Base-by-base conservation (phyloP, 163 green algal species). In the Scenedesmus sp. region DNA sequence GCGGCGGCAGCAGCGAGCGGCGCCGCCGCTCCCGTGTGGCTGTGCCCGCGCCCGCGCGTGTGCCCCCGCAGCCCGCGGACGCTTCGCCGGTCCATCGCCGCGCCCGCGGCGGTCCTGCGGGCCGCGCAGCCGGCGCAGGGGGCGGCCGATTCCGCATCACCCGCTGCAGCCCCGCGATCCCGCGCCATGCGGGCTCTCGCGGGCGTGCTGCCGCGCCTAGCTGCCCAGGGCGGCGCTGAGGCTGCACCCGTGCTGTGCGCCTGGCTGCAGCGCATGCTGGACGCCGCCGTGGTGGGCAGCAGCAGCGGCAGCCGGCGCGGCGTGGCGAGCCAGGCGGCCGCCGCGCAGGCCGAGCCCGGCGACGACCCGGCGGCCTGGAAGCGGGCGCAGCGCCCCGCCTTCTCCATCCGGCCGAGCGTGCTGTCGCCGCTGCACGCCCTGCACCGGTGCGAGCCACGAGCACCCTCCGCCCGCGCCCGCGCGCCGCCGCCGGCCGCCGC, bases 381-480 rank as follows among this genome's bases (percentile, higher is more conserved):
- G 6, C 22, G 17, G 63, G 63, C 56, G 56, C 28, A 48, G 60
- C 7, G 6, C 4, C 18, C 11, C 20, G 20, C 3, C 9, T 80
- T 48, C 45, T 72, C 60, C 4, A n/a, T 80, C 0, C 60, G 72
- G 4, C 72, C 72, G 11, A 72, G 58, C 0, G 72, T 64, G 18
- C 58, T 80, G 31, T 80, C 72, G 29, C 72, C 72, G 7, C 47
- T 80, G 72, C 72, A 80, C 51, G 31, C 60, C 1, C 20, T 70
- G 4, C 70, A 78, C 44, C 60, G 57, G 57, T 70, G 3, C 42
- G n/a, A 5, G n/a, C 53, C n/a, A 26, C 18, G 53, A 9, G 34
- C 4, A 18, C 7, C 62, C 34, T 34, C 22, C 4, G 44, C 29
- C 50, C 4, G 2, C 5, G 60, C 33, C 31, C 22, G 60, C 9